These are phyloP conservation scores for Cyclanthera cordifolia DNA, from an alignment of 306 rosid genomes.

Conservation along the genomic window DNA sequence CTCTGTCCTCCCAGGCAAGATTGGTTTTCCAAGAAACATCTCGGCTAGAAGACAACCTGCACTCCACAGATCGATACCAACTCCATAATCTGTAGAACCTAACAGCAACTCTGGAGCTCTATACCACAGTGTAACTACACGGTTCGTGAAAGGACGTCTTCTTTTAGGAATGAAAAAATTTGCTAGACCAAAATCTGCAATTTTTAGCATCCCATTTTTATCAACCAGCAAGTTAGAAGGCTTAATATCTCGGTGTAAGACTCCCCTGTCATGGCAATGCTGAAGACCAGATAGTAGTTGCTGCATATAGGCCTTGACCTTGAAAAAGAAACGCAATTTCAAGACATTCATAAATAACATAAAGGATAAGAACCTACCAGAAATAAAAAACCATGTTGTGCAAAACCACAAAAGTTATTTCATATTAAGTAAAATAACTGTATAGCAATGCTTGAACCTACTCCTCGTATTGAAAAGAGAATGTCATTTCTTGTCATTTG, in stretches of 20 bases:
- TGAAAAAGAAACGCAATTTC: conserved; percentile 10
- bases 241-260: conserved; percentile 61
- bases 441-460: neutral
- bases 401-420: neutral
- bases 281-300: conserved; percentile 65
- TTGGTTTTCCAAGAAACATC: conserved; percentile 54
- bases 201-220: conserved; percentile 45
- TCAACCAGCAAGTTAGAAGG: conserved; percentile 71
- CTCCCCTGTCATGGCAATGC: conserved; percentile 51
- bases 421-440: neutral
- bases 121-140: conserved; percentile 88
- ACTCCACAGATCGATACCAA: conserved; percentile 81
- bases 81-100: conserved; percentile 68
- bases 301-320: conserved; percentile 70
- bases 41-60: conserved; percentile 66
- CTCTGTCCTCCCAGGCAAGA: conserved; percentile 75
- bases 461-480: neutral
- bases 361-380: neutral
- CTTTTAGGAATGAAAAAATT: conserved; percentile 29
- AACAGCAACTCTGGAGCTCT: conserved; percentile 81
- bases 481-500: neutral
- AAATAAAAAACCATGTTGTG: neutral
- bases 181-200: conserved; percentile 84
- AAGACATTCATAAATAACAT: neutral
- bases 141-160: conserved; percentile 39